Evolutionary conservation across 2,329 filamentous ascomycete genomes (phyloP), one percentile per base, ranked within the genome.

Genomic region (Juglanconis oblonga): DNA sequence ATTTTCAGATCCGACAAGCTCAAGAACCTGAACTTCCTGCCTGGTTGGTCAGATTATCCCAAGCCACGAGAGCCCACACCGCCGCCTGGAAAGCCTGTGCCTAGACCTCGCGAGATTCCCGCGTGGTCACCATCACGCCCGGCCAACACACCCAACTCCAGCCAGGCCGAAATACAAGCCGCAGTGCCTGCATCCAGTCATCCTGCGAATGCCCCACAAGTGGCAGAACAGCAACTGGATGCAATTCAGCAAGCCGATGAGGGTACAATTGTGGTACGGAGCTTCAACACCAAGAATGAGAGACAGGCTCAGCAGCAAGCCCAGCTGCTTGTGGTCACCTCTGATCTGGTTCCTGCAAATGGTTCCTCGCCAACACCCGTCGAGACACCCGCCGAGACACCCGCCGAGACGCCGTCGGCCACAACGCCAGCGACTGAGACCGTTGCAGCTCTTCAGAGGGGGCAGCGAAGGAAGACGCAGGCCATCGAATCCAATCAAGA

Each of bases 1-100:
- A 62, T 72, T 3, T 71, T 74, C 49, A 69, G 64, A 42, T 68
- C 65, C 0, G 63, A 68, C 9, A 69, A 69, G 50, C 62, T 74
- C 32, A 69, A 68, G 31, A 54, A 66, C 24, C 51, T 49, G 3
- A 49, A 51, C 4, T 62, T 64, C n/a, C 62, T 66, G 7, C 59
- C 58, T 33, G 61, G 58, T 4, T 63, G 61, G 61, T 24, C 40
- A 7, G 58, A 48, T 33, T 58, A 57, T 36, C 49, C 61, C 17
- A 42, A 54, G 35, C 55, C 55, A 57, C 47, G 51, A 45, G 33
- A 42, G 29, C 3, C 14, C 5, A 17, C 47, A 44, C 8, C 47
- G 3, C 17, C 33, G 32, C 10, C 47, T 45, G 11, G 4, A 14
- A 14, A 17, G 6, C 44, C 29, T 53, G 48, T 40, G 29, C 29